phyloP scores from a whole-genome alignment of 257 asterid species.

The Anisodus acutangulus region DNA sequence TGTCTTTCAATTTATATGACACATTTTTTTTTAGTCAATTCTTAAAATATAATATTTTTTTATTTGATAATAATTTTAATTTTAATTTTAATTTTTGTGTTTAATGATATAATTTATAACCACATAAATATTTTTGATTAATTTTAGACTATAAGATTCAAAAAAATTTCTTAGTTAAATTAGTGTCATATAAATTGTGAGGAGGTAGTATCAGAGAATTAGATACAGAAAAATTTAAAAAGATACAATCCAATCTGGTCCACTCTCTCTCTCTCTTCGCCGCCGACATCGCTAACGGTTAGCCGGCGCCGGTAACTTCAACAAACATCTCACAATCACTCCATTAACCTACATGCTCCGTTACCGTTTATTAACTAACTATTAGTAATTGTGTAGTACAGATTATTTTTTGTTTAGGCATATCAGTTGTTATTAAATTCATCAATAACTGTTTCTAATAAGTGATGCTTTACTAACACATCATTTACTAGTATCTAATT shows the following conservation, averaged over 20 bases:
- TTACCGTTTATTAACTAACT: not conserved
- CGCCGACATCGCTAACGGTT: not conserved
- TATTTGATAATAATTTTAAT: not conserved
- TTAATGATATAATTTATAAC: too few relatives aligned
- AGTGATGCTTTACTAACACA: too few relatives aligned
- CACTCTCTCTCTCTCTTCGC: too few relatives aligned
- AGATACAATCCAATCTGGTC: not conserved
- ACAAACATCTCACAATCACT: not conserved
- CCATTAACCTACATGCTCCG: not conserved
- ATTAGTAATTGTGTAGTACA: not conserved
- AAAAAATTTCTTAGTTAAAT: too few relatives aligned
- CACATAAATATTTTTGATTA: too few relatives aligned
- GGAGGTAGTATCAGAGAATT: not conserved
- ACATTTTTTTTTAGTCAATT: too few relatives aligned
- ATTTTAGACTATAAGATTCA: too few relatives aligned
- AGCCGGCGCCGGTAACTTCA: constrained; percentile 26
- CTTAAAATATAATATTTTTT: too few relatives aligned
- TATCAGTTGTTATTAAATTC: not conserved
- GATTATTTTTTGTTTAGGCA: not conserved
- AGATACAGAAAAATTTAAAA: not conserved
- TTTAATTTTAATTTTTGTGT: not conserved
- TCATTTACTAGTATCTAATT: too few relatives aligned
- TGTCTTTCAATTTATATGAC: too few relatives aligned
- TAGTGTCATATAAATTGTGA: too few relatives aligned
- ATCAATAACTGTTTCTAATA: not conserved